Evolutionary conservation across 2,329 filamentous ascomycete genomes (phyloP).

Genomic region (Colletotrichum somersetense): DNA sequence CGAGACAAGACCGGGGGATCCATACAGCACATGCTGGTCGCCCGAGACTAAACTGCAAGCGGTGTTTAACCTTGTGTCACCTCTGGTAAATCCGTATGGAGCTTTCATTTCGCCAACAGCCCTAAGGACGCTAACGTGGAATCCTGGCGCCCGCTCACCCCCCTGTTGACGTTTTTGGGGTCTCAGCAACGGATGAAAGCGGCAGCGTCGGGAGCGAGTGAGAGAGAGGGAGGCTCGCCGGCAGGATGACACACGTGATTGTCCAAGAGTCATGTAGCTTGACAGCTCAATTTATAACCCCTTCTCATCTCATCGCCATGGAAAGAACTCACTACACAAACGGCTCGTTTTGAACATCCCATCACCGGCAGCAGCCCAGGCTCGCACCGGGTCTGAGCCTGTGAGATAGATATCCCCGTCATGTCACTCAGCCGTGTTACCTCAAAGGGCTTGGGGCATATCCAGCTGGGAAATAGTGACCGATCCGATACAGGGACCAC

Average conservation of each 20-base stretch:
- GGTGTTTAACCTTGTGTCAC: constrained; percentile 19
- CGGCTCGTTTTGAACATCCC: too few relatives aligned
- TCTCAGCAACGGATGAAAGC: constrained; percentile 4
- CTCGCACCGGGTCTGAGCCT: constrained; percentile 10
- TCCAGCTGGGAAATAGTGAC: constrained; percentile 44
- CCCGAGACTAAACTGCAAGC: constrained; percentile 26
- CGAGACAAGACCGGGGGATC: constrained; percentile 5
- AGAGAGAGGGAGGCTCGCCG: neutral
- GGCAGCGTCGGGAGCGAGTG: neutral
- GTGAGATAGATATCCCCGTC: too few relatives aligned
- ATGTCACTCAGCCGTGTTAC: constrained; percentile 49
- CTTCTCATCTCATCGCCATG: neutral
- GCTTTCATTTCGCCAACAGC: neutral
- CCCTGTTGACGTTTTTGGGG: constrained; percentile 23
- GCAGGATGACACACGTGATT: constrained; percentile 27
- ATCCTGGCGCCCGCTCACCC: neutral
- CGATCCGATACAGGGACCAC: constrained; percentile 44
- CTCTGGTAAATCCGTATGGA: constrained; percentile 6
- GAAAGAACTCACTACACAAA: neutral
- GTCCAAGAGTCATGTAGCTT: constrained; percentile 14
- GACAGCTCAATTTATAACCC: neutral
- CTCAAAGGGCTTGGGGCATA: constrained; percentile 47
- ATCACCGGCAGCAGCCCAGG: neutral
- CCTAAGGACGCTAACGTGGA: constrained; percentile 13
- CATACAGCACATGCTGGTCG: neutral